These are phyloP conservation scores for Lagenidium giganteum DNA, from an alignment of 352 stramenopile species.

Conservation along the genomic window DNA sequence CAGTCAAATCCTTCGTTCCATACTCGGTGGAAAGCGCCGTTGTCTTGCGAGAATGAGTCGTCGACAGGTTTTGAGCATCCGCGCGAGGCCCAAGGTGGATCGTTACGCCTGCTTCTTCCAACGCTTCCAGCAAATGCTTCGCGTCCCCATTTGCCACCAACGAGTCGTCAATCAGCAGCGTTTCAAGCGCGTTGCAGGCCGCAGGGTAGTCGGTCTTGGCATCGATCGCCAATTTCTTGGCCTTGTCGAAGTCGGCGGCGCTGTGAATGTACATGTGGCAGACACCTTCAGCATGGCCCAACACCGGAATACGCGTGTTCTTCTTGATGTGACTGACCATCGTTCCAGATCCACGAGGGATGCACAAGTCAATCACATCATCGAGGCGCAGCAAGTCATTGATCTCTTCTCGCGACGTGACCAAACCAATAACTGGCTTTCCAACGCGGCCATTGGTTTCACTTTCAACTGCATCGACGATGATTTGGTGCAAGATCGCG, in stretches of 20 bases:
- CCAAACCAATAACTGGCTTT: slow-evolving; percentile 90
- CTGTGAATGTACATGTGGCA: slow-evolving; percentile 97
- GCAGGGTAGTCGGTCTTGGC: slow-evolving; percentile 97
- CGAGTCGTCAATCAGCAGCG: slow-evolving; percentile 90
- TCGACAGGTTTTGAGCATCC: slow-evolving; percentile 51
- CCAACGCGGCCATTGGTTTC: slow-evolving; percentile 82
- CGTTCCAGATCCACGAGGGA: slow-evolving; percentile 91
- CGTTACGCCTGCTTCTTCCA: slow-evolving; percentile 86
- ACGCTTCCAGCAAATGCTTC: slow-evolving; percentile 65
- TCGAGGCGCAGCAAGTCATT: slow-evolving; percentile 90
- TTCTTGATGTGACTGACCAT: slow-evolving; percentile 96
- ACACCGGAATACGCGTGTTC: slow-evolving; percentile 94
- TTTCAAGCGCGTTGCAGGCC: slow-evolving; percentile 97
- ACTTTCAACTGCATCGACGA: slow-evolving; percentile 87
- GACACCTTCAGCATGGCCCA: slow-evolving; percentile 96
- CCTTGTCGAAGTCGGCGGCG: slow-evolving; percentile 78
- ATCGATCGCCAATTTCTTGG: slow-evolving; percentile 90
- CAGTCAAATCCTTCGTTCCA: slow-evolving; percentile 88
- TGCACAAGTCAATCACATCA: slow-evolving; percentile 97
- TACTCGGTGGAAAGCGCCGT: slow-evolving; percentile 90
- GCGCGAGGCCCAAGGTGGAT: slow-evolving; percentile 86
- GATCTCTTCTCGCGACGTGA: slow-evolving; percentile 91
- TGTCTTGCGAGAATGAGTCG: slow-evolving; percentile 54
- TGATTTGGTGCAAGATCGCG: slow-evolving; percentile 86
- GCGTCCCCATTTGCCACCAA: slow-evolving; percentile 72